These are phyloP conservation scores for Bruguiera hainesii DNA, from an alignment of 441 rosid species.

Conservation along the genomic window DNA sequence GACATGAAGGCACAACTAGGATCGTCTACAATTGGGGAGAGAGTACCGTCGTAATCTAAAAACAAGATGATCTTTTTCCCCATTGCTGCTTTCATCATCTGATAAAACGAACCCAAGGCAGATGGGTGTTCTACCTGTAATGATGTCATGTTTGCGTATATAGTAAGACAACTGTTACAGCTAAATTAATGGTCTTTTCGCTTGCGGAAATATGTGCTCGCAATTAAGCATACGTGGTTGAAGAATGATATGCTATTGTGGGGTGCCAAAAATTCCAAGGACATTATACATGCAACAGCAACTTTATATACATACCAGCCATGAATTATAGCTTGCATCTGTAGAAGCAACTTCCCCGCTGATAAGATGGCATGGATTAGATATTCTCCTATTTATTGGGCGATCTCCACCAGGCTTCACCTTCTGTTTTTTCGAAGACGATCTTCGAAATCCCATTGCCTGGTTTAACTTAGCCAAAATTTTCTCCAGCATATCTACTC, in stretches of 20 bases:
- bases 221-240: no score
- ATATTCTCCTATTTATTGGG: conserved; percentile 3
- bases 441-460: conserved; percentile 29
- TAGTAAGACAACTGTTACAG: no score
- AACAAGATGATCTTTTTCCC: conserved; percentile 87
- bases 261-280: background rate
- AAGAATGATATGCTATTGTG: background rate
- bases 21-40: conserved; percentile 90
- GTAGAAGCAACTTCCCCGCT: conserved; percentile 5
- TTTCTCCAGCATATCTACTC: conserved; percentile 22
- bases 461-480: conserved; percentile 22
- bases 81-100: conserved; percentile 57
- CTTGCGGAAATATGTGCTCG: no score
- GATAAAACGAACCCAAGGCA: conserved; percentile 67
- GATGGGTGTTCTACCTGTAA: conserved; percentile 82
- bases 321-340: conserved; percentile 32
- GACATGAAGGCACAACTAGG: conserved; percentile 91
- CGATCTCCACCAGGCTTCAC: conserved; percentile 15
- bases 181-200: no score
- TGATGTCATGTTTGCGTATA: background rate
- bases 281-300: background rate
- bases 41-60: conserved; percentile 94
- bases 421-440: conserved; percentile 17
- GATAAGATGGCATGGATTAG: conserved; percentile 3
- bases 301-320: conserved; percentile 36